phyloP scores from a whole-genome alignment of 2,329 filamentous ascomycete species.

The Biscogniauxia marginata region DNA sequence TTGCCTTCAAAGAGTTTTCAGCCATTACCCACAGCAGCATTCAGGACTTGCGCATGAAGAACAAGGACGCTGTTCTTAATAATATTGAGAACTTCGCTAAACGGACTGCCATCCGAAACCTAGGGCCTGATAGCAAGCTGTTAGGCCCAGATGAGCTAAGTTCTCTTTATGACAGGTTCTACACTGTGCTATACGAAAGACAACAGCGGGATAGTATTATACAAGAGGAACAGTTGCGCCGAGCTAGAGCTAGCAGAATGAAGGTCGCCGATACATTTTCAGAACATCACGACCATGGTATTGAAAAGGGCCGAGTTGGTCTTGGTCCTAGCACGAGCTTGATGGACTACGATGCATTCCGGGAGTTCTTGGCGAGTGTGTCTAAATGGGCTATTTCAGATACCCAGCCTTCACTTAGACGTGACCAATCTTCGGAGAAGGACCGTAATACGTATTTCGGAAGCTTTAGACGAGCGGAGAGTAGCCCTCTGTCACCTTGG shows the following conservation, averaged over 20 bases:
- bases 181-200: slow-evolving; percentile 85
- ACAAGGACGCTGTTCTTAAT: slow-evolving; percentile 90
- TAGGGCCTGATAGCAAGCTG: slow-evolving; percentile 93
- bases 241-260: slow-evolving; percentile 60
- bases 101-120: slow-evolving; percentile 90
- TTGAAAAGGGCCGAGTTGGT: slow-evolving; percentile 83
- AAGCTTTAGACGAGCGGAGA: slow-evolving; percentile 49
- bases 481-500: slow-evolving; percentile 49
- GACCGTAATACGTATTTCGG: slow-evolving; percentile 60
- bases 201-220: slow-evolving; percentile 79
- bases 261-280: slow-evolving; percentile 42
- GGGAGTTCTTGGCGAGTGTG: slow-evolving; percentile 87
- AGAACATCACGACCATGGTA: slow-evolving; percentile 47
- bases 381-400: slow-evolving; percentile 93
- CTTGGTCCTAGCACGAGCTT: slow-evolving; percentile 84
- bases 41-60: slow-evolving; percentile 82
- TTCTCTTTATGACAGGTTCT: slow-evolving; percentile 91
- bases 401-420: slow-evolving; percentile 62
- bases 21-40: slow-evolving; percentile 93
- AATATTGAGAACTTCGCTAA: slow-evolving; percentile 98
- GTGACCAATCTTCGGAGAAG: slow-evolving; percentile 47
- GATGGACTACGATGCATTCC: slow-evolving; percentile 97
- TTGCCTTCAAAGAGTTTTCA: slow-evolving; percentile 97
- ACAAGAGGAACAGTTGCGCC: slow-evolving; percentile 70
- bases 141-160: slow-evolving; percentile 82